Evolutionary conservation across 495 filamentous ascomycete species (phyloP), one percentile per base, ranked within the genome.

Genomic region (Filosporella fistucella): DNA sequence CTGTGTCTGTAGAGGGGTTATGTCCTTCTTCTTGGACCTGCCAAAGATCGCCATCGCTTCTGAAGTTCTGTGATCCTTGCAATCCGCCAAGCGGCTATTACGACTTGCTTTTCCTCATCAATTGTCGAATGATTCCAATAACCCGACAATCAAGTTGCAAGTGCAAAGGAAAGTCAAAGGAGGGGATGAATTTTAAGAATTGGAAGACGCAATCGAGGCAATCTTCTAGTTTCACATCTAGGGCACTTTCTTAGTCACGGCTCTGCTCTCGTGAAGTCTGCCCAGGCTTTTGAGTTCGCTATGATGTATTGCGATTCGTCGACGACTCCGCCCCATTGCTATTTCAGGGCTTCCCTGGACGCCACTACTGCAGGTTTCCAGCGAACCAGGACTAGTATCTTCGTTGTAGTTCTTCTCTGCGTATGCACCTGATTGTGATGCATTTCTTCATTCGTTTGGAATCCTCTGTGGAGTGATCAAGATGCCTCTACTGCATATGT

Each of bases 31-130:
- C 54, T 67, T 73, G 40, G 65, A 69, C 35, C 66, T 61, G 23
- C 56, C 55, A 44, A 74, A 72, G 59, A 73, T 65, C 20, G 67
- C 67, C 71, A 75, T 75, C 49, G 39, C 20, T 40, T 45, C 16
- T 42, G 10, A 38, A 14, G 33, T 20, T 39, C 34, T 48, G 23
- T 23, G 37, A 36, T 24, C 25, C 49, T 46, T 26, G 32, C 24
- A n/a, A 11, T 20, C 9, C 17, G 24, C 39, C 37, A 20, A 29
- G 18, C 29, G 18, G 24, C 40, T 18, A 13, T 43, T 16, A 4
- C 33, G 16, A 26, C 26, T 21, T 28, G 25, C 26, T 33, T 30
- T n/a, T 33, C 26, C 21, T 42, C 39, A 37, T 37, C 21, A 14
- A 21, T n/a, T n/a, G n/a, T n/a, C n/a, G n/a, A n/a, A n/a, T n/a